These are phyloP conservation scores for Chalciporus sphaerocephalus DNA, from an alignment of 768 basidiomycete species.

Conservation along the genomic window DNA sequence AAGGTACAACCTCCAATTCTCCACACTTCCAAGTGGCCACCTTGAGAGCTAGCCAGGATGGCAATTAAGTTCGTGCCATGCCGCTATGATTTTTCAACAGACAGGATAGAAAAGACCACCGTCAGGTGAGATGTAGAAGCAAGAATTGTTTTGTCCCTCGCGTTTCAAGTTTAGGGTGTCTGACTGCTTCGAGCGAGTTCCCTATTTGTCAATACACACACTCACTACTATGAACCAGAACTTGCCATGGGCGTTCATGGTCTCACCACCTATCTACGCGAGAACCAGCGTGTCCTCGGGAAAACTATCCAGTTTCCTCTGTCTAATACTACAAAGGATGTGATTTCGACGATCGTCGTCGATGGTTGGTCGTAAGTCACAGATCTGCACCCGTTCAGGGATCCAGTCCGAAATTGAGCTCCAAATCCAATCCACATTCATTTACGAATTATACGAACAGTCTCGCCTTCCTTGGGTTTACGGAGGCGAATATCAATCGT, in stretches of 20 bases:
- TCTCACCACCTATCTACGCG: slow-evolving; percentile 47
- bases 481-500: slow-evolving; percentile 71
- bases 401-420: slow-evolving; percentile 6
- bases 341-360: slow-evolving; percentile 53
- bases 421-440: slow-evolving; percentile 50
- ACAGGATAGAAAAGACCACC: too few relatives aligned
- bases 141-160: not conserved
- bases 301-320: slow-evolving; percentile 32
- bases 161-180: too few relatives aligned
- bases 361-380: slow-evolving; percentile 84
- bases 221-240: not conserved
- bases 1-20: too few relatives aligned
- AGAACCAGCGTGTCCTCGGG: slow-evolving; percentile 39
- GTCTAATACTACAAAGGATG: slow-evolving; percentile 1
- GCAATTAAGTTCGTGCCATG: too few relatives aligned
- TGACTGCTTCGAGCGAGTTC: too few relatives aligned
- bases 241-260: slow-evolving; percentile 49
- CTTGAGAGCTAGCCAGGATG: too few relatives aligned
- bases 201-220: slow-evolving; percentile 1
- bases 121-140: not conserved
- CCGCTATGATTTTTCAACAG: too few relatives aligned
- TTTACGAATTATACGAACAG: slow-evolving; percentile 59
- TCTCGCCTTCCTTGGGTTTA: slow-evolving; percentile 78
- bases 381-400: not conserved
- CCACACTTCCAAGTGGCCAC: too few relatives aligned